Conservation (phyloP, 1,284 basidiomycete genomes). For the Cutaneotrichosporon arboriforme region DNA sequence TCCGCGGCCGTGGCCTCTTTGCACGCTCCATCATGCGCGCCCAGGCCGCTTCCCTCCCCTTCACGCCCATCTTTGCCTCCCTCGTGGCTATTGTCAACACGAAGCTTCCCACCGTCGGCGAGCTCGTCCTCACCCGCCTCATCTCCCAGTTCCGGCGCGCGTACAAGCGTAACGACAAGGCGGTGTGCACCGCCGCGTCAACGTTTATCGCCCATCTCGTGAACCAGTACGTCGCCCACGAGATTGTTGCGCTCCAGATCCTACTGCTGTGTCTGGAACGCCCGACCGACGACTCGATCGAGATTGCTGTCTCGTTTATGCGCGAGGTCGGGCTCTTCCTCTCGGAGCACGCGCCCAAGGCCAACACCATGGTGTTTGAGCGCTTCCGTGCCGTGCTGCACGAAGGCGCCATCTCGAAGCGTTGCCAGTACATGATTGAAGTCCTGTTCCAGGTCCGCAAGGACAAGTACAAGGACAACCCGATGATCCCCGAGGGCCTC, state of each 20-base stretch:
- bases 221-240: slow-evolving; percentile 91
- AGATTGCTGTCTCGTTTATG: slow-evolving; percentile 96
- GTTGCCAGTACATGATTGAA: slow-evolving; percentile 99
- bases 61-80: slow-evolving; percentile 94
- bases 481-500: slow-evolving; percentile 82
- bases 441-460: slow-evolving; percentile 96
- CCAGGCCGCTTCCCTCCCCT: slow-evolving; percentile 91
- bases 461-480: slow-evolving; percentile 99
- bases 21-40: slow-evolving; percentile 95
- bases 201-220: slow-evolving; percentile 96
- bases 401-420: slow-evolving; percentile 88
- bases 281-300: slow-evolving; percentile 95
- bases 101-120: slow-evolving; percentile 93
- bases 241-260: slow-evolving; percentile 91
- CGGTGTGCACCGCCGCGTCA: slow-evolving; percentile 86
- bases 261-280: slow-evolving; percentile 88
- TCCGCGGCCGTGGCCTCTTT: slow-evolving; percentile 83
- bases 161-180: slow-evolving; percentile 96
- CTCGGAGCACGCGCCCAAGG: slow-evolving; percentile 87
- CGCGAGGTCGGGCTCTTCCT: slow-evolving; percentile 96
- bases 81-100: slow-evolving; percentile 94
- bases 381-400: slow-evolving; percentile 94
- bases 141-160: slow-evolving; percentile 92
- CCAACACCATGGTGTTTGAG: slow-evolving; percentile 87
- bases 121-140: slow-evolving; percentile 78